A percentile compares a stretch with the other conserved stretches of the same genome.
Evolutionary conservation across 164 flowering plant species (phyloP).

Genomic region (Magnolia officinalis): DNA sequence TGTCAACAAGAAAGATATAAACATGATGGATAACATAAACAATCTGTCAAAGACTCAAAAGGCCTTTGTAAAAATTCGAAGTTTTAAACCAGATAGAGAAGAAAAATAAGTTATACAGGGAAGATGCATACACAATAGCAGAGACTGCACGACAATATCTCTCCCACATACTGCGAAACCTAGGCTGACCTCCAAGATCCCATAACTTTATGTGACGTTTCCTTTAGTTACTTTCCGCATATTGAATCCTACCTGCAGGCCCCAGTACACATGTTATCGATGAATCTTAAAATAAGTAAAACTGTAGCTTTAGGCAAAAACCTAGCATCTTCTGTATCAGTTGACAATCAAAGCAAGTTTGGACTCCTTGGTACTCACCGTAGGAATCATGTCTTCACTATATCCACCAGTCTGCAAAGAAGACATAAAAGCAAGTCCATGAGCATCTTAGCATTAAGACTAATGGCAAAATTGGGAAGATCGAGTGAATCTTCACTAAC

Average conservation of each 20-base stretch:
- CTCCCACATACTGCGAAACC: slow-evolving; percentile 99
- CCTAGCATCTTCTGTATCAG: not conserved
- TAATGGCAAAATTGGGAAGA: not conserved
- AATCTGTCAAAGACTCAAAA: not conserved
- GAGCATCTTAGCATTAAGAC: not conserved
- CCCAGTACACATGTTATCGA: not conserved
- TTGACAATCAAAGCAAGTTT: not conserved
- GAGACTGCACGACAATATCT: slow-evolving; percentile 93
- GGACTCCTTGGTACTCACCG: slow-evolving; percentile 48
- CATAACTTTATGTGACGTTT: slow-evolving; percentile 89
- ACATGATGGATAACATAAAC: no score
- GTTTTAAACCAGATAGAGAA: not conserved
- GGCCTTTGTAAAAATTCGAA: no score
- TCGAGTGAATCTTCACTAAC: slow-evolving; percentile 37
- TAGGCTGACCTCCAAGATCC: slow-evolving; percentile 98
- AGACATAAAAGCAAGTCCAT: slow-evolving; percentile 5
- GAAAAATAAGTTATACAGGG: not conserved
- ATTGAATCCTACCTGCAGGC: slow-evolving; percentile 80
- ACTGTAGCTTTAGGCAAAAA: not conserved
- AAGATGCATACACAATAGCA: slow-evolving; percentile 67
- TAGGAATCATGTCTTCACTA: slow-evolving; percentile 96
- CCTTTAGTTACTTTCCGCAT: slow-evolving; percentile 95
- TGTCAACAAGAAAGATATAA: no score
- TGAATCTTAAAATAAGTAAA: not conserved
- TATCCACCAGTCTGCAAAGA: slow-evolving; percentile 80